Conservation (phyloP, 2,329 filamentous ascomycete genomes). For the Exutisphaerella laricina region DNA sequence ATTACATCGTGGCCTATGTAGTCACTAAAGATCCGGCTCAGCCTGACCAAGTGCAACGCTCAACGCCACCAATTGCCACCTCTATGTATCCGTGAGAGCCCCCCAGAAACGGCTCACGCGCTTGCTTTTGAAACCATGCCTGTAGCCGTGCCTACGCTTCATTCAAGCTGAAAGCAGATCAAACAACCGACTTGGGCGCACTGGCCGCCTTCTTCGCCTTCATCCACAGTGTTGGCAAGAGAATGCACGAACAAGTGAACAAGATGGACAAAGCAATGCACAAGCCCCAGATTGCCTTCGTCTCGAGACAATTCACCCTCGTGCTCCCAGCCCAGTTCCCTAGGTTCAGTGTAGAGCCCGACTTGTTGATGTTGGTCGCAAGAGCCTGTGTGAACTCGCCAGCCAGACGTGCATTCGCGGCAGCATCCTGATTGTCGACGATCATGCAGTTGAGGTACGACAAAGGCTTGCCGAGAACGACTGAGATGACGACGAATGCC, state of each 20-base stretch:
- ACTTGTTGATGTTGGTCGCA: slow-evolving; percentile 47
- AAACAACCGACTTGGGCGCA: slow-evolving; percentile 15
- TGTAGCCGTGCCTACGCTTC: no score
- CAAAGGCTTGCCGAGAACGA: slow-evolving; percentile 72
- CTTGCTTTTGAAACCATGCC: no score
- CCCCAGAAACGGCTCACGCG: no score
- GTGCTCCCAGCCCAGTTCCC: slow-evolving; percentile 55
- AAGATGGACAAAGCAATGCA: slow-evolving; percentile 65
- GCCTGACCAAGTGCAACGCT: no score
- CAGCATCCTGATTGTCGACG: slow-evolving; percentile 44
- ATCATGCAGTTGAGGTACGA: slow-evolving; percentile 68
- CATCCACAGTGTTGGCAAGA: slow-evolving; percentile 46
- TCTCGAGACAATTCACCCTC: slow-evolving; percentile 67
- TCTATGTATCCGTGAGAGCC: no score
- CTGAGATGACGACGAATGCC: slow-evolving; percentile 70
- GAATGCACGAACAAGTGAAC: slow-evolving; percentile 41
- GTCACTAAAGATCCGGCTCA: no score
- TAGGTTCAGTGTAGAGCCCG: slow-evolving; percentile 48
- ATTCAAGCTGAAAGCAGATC: no score
- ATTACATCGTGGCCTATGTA: no score
- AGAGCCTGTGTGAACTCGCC: slow-evolving; percentile 52
- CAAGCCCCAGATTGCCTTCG: slow-evolving; percentile 83
- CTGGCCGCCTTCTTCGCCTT: slow-evolving; percentile 43
- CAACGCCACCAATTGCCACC: no score
- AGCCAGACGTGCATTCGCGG: slow-evolving; percentile 42